Evolutionary conservation across 2,329 filamentous ascomycete genomes (phyloP).

Genomic region (Aspergillus sp.): DNA sequence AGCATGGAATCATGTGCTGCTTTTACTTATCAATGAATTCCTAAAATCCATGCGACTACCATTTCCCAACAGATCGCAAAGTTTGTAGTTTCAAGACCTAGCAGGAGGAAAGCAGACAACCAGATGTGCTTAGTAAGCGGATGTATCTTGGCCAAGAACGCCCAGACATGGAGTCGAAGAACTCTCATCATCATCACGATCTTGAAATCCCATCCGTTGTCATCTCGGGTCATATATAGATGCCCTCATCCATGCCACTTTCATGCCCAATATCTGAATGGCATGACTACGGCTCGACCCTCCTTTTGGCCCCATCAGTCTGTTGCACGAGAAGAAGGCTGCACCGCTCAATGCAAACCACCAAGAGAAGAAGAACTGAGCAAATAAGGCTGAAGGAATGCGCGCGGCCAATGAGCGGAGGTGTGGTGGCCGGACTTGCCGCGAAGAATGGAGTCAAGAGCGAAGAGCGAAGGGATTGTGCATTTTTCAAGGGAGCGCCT

Average conservation of each 20-base stretch:
- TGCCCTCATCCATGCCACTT: neutral
- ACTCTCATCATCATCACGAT: neutral
- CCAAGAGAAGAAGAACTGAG: neutral
- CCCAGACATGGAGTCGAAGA: too few species aligned
- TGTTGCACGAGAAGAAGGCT: neutral
- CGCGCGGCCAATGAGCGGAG: neutral
- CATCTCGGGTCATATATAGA: neutral
- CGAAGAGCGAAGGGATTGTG: neutral
- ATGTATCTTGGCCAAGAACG: too few species aligned
- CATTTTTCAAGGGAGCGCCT: neutral
- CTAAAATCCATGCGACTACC: neutral
- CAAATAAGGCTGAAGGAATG: neutral
- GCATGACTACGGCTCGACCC: neutral
- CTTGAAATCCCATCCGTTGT: neutral
- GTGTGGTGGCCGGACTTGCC: neutral
- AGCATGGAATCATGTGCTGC: neutral
- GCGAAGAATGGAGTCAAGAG: neutral
- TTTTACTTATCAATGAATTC: neutral
- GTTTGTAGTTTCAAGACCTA: too few species aligned
- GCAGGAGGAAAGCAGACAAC: neutral
- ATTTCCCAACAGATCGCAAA: too few species aligned
- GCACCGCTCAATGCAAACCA: neutral
- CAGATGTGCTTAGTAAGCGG: neutral
- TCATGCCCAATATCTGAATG: neutral
- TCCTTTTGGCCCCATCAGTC: neutral